Percentiles rank a stretch among this genome's conserved stretches.
These are phyloP conservation scores for Thozetella sp. DNA, from an alignment of 495 filamentous ascomycete species.

Conservation along the genomic window DNA sequence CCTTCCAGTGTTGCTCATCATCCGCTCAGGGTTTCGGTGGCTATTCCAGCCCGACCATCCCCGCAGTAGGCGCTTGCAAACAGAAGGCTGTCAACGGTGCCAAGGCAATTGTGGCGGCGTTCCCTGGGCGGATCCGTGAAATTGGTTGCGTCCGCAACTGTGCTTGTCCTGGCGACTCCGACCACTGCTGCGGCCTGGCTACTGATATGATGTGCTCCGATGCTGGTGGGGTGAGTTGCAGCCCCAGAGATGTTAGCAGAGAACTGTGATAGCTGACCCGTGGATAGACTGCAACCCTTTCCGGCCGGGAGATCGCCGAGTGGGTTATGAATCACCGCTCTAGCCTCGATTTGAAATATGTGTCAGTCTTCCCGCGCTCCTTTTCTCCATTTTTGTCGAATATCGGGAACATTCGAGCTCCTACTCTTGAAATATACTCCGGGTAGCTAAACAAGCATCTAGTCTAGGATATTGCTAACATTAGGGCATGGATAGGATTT, in stretches of 20 bases:
- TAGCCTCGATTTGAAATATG: constrained; percentile 41
- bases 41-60: constrained; percentile 26
- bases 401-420: too few species aligned
- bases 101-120: constrained; percentile 29
- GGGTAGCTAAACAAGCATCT: too few species aligned
- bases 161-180: constrained; percentile 24
- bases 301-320: constrained; percentile 40
- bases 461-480: too few species aligned
- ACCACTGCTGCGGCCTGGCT: constrained; percentile 43
- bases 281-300: constrained; percentile 17
- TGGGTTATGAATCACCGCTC: constrained; percentile 45
- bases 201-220: constrained; percentile 45
- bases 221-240: constrained; percentile 31
- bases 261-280: background rate
- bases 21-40: constrained; percentile 25
- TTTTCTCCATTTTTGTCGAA: too few species aligned
- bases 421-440: too few species aligned
- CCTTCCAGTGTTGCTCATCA: constrained; percentile 39
- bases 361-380: too few species aligned
- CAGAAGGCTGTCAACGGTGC: constrained; percentile 30
- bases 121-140: constrained; percentile 32
- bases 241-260: background rate
- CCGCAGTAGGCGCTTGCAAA: constrained; percentile 35
- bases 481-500: too few species aligned
- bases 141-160: constrained; percentile 35